Conservation (phyloP, 2,329 filamentous ascomycete species). For the Colletotrichum graminicola region DNA sequence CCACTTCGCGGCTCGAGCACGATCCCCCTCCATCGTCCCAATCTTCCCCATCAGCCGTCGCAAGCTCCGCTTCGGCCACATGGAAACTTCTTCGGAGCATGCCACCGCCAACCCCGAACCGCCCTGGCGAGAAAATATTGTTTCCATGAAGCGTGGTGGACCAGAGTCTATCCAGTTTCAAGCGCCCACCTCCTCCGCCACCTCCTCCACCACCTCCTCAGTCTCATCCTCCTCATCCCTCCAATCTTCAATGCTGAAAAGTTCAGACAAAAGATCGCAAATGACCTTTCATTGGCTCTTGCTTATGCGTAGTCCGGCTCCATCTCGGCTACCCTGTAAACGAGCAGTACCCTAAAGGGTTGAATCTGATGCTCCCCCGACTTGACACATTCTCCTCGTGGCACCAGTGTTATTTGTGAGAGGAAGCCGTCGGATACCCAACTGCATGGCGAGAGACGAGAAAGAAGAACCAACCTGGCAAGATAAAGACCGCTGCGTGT, state of each 20-base stretch:
- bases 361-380: not conserved
- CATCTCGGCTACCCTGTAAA: not conserved
- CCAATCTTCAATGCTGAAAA: not conserved
- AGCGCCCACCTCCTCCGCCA: not conserved
- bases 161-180: not conserved
- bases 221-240: not conserved
- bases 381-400: not conserved
- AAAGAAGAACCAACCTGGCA: not conserved
- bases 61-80: not conserved
- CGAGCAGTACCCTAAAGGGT: not conserved
- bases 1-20: not conserved
- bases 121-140: not conserved
- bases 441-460: not conserved
- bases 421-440: not conserved
- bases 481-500: not conserved
- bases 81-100: not conserved
- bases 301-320: not conserved
- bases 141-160: not conserved
- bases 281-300: not conserved
- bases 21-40: not conserved
- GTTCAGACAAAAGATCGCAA: not conserved
- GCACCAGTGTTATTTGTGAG: not conserved
- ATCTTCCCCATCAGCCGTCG: not conserved
- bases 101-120: too few species aligned
- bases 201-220: too few species aligned